Evolutionary conservation across 2,329 filamentous ascomycete genomes (phyloP).

Genomic region (Claviceps sp.): DNA sequence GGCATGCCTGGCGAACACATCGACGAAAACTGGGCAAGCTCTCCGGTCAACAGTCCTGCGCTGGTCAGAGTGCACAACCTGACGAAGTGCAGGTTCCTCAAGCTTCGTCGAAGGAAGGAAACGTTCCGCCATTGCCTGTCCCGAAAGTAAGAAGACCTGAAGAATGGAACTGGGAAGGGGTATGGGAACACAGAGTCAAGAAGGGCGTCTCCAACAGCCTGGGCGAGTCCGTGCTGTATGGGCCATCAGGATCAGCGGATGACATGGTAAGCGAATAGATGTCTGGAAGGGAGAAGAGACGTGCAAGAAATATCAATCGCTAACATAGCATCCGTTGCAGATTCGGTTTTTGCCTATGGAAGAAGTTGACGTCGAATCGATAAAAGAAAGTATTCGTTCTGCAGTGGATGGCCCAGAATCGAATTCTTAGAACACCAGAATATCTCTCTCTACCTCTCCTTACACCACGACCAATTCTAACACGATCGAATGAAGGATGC

Average conservation of each 20-base stretch:
- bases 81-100: neutral
- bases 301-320: neutral
- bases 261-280: slow-evolving; percentile 50
- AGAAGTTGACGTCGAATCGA: slow-evolving; percentile 40
- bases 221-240: slow-evolving; percentile 69
- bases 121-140: slow-evolving; percentile 1
- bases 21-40: slow-evolving; percentile 26
- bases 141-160: slow-evolving; percentile 35
- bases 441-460: neutral
- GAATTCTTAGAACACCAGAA: neutral
- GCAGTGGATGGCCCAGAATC: slow-evolving; percentile 27
- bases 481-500: neutral
- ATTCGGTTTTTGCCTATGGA: slow-evolving; percentile 56
- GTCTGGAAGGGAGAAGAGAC: neutral
- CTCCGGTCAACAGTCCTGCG: slow-evolving; percentile 2
- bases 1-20: slow-evolving; percentile 82
- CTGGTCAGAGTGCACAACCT: neutral
- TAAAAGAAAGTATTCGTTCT: slow-evolving; percentile 45
- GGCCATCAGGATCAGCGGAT: slow-evolving; percentile 45
- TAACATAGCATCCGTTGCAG: slow-evolving; percentile 21
- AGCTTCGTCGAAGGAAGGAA: neutral
- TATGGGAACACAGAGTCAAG: slow-evolving; percentile 83
- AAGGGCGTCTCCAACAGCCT: slow-evolving; percentile 65
- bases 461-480: neutral
- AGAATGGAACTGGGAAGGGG: slow-evolving; percentile 96